Percentiles rank a stretch among this genome's conserved stretches.
Conservation (phyloP, 2,329 filamentous ascomycete species). For the Trichocomaceae sp. region DNA sequence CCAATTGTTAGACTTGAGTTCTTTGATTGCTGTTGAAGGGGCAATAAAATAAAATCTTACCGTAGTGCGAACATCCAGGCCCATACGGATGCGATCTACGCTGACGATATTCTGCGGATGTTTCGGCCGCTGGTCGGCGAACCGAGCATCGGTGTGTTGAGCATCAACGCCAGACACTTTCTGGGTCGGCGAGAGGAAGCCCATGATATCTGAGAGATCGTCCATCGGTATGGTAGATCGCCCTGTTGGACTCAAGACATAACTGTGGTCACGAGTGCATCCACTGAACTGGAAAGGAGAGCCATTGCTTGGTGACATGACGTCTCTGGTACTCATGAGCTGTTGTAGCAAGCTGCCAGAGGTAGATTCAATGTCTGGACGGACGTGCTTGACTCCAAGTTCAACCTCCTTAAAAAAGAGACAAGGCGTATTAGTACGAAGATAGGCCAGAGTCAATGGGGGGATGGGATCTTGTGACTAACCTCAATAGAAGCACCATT, state of each 20-base stretch:
- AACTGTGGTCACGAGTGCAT: slow-evolving; percentile 8
- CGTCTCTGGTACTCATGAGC: slow-evolving; percentile 4
- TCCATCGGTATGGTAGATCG: slow-evolving; percentile 34
- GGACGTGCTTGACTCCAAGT: slow-evolving; percentile 25
- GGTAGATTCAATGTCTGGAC: slow-evolving; percentile 23
- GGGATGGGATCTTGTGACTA: background rate
- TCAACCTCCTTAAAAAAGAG: slow-evolving; percentile 22
- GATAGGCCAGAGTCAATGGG: background rate
- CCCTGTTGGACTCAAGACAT: slow-evolving; percentile 31
- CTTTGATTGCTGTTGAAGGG: background rate
- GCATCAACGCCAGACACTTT: slow-evolving; percentile 16
- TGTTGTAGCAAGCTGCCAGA: slow-evolving; percentile 7
- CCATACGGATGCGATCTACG: slow-evolving; percentile 44
- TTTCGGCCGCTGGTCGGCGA: slow-evolving; percentile 24
- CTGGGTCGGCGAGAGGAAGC: slow-evolving; percentile 15
- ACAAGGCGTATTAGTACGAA: slow-evolving; percentile 1
- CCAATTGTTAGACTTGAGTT: slow-evolving; percentile 9
- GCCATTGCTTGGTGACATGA: slow-evolving; percentile 2
- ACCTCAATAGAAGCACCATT: slow-evolving; percentile 33
- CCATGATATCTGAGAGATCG: slow-evolving; percentile 26
- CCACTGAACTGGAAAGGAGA: slow-evolving; percentile 1
- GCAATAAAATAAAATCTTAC: slow-evolving; percentile 40
- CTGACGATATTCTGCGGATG: slow-evolving; percentile 41
- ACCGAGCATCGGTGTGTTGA: slow-evolving; percentile 22
- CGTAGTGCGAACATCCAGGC: slow-evolving; percentile 68